phyloP scores from a whole-genome alignment of 371 early-diverging fungal species.

The Saksenaea oblongispora region DNA sequence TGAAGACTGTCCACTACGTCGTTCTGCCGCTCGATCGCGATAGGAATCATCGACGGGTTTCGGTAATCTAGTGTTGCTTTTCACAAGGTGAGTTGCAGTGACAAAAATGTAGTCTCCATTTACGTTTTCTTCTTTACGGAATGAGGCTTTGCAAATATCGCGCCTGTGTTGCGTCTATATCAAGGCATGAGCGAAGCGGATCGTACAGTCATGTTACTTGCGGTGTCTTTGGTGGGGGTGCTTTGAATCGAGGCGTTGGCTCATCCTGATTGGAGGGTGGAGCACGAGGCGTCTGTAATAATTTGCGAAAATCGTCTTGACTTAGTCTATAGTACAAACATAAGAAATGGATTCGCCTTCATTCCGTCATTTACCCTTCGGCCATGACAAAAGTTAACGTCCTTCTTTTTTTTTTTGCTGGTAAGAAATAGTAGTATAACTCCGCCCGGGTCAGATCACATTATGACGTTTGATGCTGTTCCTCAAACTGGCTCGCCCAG shows the following conservation, averaged over 20 bases:
- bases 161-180: conserved; percentile 35
- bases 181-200: conserved; percentile 17
- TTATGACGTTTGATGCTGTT: too few species aligned
- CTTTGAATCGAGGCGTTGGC: conserved; percentile 33
- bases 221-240: conserved; percentile 50
- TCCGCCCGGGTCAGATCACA: too few species aligned
- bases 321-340: conserved; percentile 42
- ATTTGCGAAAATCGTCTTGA: conserved; percentile 80
- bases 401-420: too few species aligned
- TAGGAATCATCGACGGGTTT: conserved; percentile 43
- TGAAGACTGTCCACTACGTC: conserved; percentile 57
- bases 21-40: conserved; percentile 90
- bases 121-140: conserved; percentile 45
- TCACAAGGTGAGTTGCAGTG: too few species aligned
- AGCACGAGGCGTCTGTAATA: conserved; percentile 76
- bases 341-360: background rate
- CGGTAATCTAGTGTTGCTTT: background rate
- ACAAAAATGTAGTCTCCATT: background rate
- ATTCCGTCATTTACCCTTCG: background rate
- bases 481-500: too few species aligned
- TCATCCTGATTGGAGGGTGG: conserved; percentile 14
- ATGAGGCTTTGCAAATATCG: conserved; percentile 50
- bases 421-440: too few species aligned
- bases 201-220: conserved; percentile 22
- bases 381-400: background rate